Evolutionary conservation across 2,329 filamentous ascomycete genomes (phyloP).

Genomic region (Cladosporium sp.): DNA sequence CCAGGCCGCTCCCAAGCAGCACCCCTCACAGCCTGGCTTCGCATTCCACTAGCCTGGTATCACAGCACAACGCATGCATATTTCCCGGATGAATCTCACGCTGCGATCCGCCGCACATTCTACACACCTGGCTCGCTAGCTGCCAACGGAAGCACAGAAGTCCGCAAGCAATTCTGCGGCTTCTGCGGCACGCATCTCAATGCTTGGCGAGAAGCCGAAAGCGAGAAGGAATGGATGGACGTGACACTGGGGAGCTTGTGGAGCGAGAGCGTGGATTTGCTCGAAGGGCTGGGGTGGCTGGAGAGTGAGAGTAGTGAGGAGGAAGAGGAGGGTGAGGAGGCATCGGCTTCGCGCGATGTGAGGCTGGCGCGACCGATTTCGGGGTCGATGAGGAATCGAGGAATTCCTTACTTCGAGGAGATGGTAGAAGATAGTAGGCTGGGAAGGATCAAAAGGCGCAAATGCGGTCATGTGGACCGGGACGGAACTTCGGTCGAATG

Average conservation of each 20-base stretch:
- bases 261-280: slow-evolving; percentile 63
- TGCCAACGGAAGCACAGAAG: slow-evolving; percentile 43
- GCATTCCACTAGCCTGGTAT: slow-evolving; percentile 78
- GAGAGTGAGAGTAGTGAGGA: slow-evolving; percentile 31
- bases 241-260: slow-evolving; percentile 75
- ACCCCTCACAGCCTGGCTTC: slow-evolving; percentile 75
- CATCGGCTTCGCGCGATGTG: background rate
- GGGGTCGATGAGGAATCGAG: slow-evolving; percentile 35
- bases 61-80: slow-evolving; percentile 69
- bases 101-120: slow-evolving; percentile 44
- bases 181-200: slow-evolving; percentile 84
- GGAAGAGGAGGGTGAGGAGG: slow-evolving; percentile 24
- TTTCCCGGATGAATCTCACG: slow-evolving; percentile 66
- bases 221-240: slow-evolving; percentile 62
- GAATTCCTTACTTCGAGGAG: slow-evolving; percentile 80
- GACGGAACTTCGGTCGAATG: slow-evolving; percentile 71
- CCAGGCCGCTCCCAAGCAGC: slow-evolving; percentile 62
- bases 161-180: slow-evolving; percentile 79
- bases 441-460: slow-evolving; percentile 61
- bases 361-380: background rate
- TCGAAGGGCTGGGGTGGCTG: slow-evolving; percentile 71
- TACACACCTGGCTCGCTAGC: slow-evolving; percentile 47
- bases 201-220: slow-evolving; percentile 58
- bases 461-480: slow-evolving; percentile 55
- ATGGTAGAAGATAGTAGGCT: slow-evolving; percentile 72